Evolutionary conservation across 2,329 filamentous ascomycete species (phyloP), one percentile per base, ranked within the genome.

Genomic region (Exophiala aquamarina): DNA sequence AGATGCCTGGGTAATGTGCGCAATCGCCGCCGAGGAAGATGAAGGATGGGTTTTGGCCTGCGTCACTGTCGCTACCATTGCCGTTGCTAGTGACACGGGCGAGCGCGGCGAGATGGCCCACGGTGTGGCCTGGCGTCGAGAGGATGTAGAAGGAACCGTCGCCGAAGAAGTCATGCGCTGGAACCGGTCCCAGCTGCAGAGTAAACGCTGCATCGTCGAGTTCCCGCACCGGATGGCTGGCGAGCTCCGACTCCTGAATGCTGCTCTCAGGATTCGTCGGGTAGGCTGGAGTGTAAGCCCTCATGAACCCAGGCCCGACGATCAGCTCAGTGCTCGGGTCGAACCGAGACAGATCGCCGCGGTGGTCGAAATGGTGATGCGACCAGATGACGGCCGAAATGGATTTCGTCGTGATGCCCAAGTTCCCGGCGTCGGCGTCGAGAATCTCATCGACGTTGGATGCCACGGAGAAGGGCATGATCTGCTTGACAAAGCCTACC

Each of bases 291-390:
- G 72, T 55, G 56, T 73, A 70, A 0, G 59, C 61, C 2, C 67
- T 49, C 0, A 69, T 73, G 59, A 79, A 74, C 0, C 77, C 77
- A 0, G 76, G 72, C 0, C 78, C 78, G 3, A 81, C 76, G 19
- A 81, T 54, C 0, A 81, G 55, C 7, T 72, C 66, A 0, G 75
- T 77, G 1, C 54, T 61, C 0, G 55, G 1, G 1, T 75, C 73
- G 39, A 81, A 81, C 0, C 59, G 62, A 0, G 70, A 67, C 0
- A 71, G 66, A 44, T 79, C 71, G 0, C 78, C 79, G 8, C 70
- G 72, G 47, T 81, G 78, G 55, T 81, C 52, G 18, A 45, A 53
- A 40, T 55, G 52, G 18, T 59, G 56, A 40, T 66, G 64, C 47
- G 59, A 54, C 56, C 56, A 62, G 31, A 63, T 57, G 17, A 63